A percentile compares a stretch with the other conserved stretches of the same genome.
phyloP scores from a whole-genome alignment of 805 yeast species.

The Lachancea fermentati region DNA sequence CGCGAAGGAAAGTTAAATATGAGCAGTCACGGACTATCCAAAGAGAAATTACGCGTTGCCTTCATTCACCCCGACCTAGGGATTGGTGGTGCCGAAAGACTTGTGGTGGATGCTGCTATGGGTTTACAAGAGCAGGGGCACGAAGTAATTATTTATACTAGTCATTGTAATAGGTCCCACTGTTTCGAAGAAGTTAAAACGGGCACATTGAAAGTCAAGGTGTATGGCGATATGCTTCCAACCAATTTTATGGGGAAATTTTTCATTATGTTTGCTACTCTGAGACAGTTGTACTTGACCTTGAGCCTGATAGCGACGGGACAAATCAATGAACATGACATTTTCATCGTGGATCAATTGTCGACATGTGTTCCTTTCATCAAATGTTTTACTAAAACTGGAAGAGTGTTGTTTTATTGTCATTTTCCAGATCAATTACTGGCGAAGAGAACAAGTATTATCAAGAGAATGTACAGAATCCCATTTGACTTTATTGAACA shows the following conservation, averaged over 20 bases:
- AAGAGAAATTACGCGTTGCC: conserved; percentile 50
- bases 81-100: conserved; percentile 95
- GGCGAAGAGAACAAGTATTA: conserved; percentile 48
- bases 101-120: conserved; percentile 93
- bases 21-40: background rate
- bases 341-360: conserved; percentile 81
- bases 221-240: conserved; percentile 82
- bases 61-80: conserved; percentile 95
- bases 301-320: conserved; percentile 41
- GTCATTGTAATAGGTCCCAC: conserved; percentile 82
- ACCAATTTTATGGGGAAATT: conserved; percentile 59
- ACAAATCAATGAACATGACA: conserved; percentile 50
- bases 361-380: conserved; percentile 74
- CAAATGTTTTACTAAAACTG: conserved; percentile 35
- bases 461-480: conserved; percentile 62
- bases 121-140: conserved; percentile 69
- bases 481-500: conserved; percentile 87
- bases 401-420: conserved; percentile 77
- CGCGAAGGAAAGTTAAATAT: background rate
- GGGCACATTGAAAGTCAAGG: conserved; percentile 55
- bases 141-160: conserved; percentile 67
- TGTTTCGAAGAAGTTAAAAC: conserved; percentile 84
- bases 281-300: conserved; percentile 72
- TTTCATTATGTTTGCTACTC: conserved; percentile 73
- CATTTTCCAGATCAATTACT: conserved; percentile 92